Base-by-base conservation (phyloP, 208 protist genomes). In the Strigomonas galati region DNA sequence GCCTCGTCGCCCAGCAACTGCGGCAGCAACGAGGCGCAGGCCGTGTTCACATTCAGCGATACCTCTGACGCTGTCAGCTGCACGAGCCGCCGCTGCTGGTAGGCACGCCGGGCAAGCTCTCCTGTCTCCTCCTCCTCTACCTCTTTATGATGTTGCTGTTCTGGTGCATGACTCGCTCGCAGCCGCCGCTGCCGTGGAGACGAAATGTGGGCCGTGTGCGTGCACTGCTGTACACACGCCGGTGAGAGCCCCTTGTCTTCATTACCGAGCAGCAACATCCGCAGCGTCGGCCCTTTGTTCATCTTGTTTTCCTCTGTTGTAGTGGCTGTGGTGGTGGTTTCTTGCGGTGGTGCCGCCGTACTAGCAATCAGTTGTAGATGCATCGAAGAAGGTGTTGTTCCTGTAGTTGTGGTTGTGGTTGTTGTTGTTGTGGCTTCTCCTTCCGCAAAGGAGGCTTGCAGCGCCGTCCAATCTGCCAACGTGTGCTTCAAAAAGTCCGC, bases 31-130 rank as follows among this genome's bases (percentile, higher is more conserved):
- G 81, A 65, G 19, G 84, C 84, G 64, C 82, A 81, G 12, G 88
- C 88, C 17, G 84, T 80, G 72, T 83, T 85, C 52, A 94, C 88
- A 69, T 94, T 94, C 37, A 94, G 66, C 52, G 88, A 87, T 26
- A 94, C 78, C 56, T 91, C 84, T n/a, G 69, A 66, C 1, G 69
- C 64, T 3, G 72, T 62, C 43, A 90, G 52, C 14, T 65, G 60
- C 3, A 6, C 10, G 26, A 23, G 27, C 26, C 46, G 64, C 26
- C 30, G 23, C 54, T 28, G 56, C 37, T 46, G 37, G 14, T 46
- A 17, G 5, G 31, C 14, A 23, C 28, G 69, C 23, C n/a, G 28
- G 5, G 57, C n/a, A n/a, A n/a, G n/a, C n/a, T n/a, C 51, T 37
- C 37, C 65, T 32, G 19, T 24, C 3, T 49, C 48, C 19, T 66